Conservation (phyloP, 2,329 filamentous ascomycete genomes). For the Hypomyces perniciosus region DNA sequence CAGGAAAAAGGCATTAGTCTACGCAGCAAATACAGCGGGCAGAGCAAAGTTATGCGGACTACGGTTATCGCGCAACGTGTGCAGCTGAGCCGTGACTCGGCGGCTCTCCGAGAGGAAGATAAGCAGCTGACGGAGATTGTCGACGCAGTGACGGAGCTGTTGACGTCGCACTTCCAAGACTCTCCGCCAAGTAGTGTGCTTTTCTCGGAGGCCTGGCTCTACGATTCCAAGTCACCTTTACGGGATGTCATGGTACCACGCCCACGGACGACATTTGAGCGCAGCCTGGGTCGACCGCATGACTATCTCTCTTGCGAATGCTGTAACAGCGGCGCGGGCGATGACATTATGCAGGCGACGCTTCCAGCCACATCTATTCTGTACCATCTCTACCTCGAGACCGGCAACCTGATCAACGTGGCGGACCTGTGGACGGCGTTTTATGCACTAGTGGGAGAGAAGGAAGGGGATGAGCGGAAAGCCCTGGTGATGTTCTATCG, state of each 20-base stretch:
- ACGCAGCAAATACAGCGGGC: conserved; percentile 69
- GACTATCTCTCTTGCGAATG: conserved; percentile 73
- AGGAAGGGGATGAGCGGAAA: conserved; percentile 43
- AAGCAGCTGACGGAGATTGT: conserved; percentile 63
- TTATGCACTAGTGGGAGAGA: conserved; percentile 51
- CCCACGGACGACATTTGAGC: conserved; percentile 64
- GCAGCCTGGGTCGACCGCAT: conserved; percentile 64
- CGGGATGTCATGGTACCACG: conserved; percentile 69
- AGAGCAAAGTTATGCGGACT: conserved; percentile 63
- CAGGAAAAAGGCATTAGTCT: conserved; percentile 45
- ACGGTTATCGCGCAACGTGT: conserved; percentile 79
- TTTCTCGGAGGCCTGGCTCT: conserved; percentile 68
- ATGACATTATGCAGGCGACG: conserved; percentile 42
- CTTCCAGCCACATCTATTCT: conserved; percentile 67
- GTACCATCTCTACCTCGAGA: conserved; percentile 75
- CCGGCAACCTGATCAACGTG: conserved; percentile 69
- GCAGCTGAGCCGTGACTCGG: conserved; percentile 69
- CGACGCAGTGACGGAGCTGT: conserved; percentile 35
- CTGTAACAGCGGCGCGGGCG: conserved; percentile 45
- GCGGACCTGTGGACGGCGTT: conserved; percentile 77
- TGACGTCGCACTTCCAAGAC: conserved; percentile 21
- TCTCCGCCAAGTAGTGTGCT: conserved; percentile 39
- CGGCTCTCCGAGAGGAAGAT: conserved; percentile 64
- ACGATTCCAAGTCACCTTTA: conserved; percentile 64
- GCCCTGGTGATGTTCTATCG: conserved; percentile 76